A percentile compares a stretch with the other conserved stretches of the same genome.
These are phyloP conservation scores for Paraurostyla sp. DNA, from an alignment of 73 alveolate genomes.

Conservation along the genomic window DNA sequence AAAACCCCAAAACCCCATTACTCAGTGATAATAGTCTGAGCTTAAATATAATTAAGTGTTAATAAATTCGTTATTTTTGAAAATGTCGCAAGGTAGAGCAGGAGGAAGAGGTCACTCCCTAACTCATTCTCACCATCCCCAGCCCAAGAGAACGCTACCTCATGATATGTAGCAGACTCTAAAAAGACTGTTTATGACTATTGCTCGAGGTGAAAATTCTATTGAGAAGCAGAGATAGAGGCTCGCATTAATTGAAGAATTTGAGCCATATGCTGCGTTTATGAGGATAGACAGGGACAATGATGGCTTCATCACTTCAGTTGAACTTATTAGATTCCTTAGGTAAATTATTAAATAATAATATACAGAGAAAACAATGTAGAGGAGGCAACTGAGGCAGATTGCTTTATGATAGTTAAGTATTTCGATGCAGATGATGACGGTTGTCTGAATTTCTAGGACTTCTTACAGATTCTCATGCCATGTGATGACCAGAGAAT, in stretches of 20 bases:
- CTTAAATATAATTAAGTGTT: background rate
- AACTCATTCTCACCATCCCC: no score
- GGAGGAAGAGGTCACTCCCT: background rate
- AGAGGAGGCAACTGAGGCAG: conserved; percentile 45
- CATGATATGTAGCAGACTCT: conserved; percentile 27
- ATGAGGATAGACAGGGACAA: conserved; percentile 31
- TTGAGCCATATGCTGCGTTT: conserved; percentile 62
- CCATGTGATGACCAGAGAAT: conserved; percentile 32
- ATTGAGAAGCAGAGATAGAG: conserved; percentile 52
- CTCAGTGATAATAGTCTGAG: background rate
- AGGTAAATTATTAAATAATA: background rate
- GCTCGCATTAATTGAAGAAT: background rate
- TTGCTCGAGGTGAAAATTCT: conserved; percentile 25
- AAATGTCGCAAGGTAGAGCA: conserved; percentile 3
- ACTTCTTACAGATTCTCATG: background rate
- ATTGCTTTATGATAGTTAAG: conserved; percentile 14
- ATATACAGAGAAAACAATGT: conserved; percentile 47
- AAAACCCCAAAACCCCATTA: conserved; percentile 43
- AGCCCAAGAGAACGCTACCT: background rate
- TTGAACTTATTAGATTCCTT: conserved; percentile 32
- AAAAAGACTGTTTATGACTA: conserved; percentile 4
- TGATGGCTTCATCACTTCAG: conserved; percentile 4
- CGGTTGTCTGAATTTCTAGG: background rate
- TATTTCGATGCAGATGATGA: conserved; percentile 30
- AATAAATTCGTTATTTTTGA: conserved; percentile 24